These are phyloP conservation scores for Knufia petricola DNA, from an alignment of 2,329 filamentous ascomycete species.

Conservation along the genomic window DNA sequence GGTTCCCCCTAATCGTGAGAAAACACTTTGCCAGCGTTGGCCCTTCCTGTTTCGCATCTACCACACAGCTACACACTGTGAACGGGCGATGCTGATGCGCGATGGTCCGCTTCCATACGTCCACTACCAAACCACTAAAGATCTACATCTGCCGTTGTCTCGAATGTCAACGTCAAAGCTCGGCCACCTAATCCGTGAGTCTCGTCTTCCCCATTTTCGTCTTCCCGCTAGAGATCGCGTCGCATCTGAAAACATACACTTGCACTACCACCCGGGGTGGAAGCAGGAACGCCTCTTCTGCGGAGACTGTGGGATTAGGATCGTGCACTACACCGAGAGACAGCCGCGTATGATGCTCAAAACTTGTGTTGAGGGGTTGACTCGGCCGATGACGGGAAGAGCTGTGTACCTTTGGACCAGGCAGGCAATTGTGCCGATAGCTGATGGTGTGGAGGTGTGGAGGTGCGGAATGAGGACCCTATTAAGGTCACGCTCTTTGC, in stretches of 20 bases:
- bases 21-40: too few relatives aligned
- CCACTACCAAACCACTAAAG: conserved; percentile 49
- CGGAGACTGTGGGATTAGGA: conserved; percentile 53
- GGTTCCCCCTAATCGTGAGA: too few relatives aligned
- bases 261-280: conserved; percentile 49
- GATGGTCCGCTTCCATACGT: conserved; percentile 52
- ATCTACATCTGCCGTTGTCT: conserved; percentile 63
- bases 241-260: conserved; percentile 31
- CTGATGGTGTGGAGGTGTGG: conserved; percentile 62
- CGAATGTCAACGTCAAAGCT: conserved; percentile 56
- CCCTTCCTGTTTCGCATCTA: too few relatives aligned
- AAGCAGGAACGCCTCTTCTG: conserved; percentile 58
- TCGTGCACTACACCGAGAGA: conserved; percentile 53
- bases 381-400: conserved; percentile 47
- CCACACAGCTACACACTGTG: conserved; percentile 33
- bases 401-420: conserved; percentile 61
- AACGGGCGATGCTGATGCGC: conserved; percentile 57
- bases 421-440: conserved; percentile 58
- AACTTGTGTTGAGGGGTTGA: conserved; percentile 54
- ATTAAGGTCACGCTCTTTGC: too few relatives aligned
- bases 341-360: conserved; percentile 55
- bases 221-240: conserved; percentile 34
- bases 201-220: conserved; percentile 61
- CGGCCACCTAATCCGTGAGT: conserved; percentile 58
- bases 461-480: too few relatives aligned